Percentiles rank a stretch among this genome's conserved stretches.
phyloP scores from a whole-genome alignment of 2,329 filamentous ascomycete species.

The Gnomoniopsis sp. region DNA sequence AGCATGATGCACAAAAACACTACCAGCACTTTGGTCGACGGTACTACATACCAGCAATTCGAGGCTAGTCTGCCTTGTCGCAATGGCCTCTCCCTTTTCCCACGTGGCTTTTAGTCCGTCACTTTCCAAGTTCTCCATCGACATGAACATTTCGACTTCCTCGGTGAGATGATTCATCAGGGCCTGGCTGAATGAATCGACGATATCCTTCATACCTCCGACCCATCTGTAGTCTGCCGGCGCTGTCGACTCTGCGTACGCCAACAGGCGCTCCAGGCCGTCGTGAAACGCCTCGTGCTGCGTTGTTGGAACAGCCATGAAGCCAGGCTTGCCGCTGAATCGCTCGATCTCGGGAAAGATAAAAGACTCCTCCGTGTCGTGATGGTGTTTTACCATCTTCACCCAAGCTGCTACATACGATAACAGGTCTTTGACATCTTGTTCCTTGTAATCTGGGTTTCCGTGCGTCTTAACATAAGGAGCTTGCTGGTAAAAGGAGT shows the following conservation, averaged over 20 bases:
- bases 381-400: slow-evolving; percentile 33
- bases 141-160: slow-evolving; percentile 27
- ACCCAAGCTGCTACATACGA: slow-evolving; percentile 30
- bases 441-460: slow-evolving; percentile 8
- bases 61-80: slow-evolving; percentile 18
- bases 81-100: slow-evolving; percentile 18
- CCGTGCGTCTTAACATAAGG: slow-evolving; percentile 18
- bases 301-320: slow-evolving; percentile 30
- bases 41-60: slow-evolving; percentile 2
- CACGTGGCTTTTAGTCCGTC: slow-evolving; percentile 17
- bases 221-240: slow-evolving; percentile 23
- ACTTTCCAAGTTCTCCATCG: slow-evolving; percentile 21
- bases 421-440: slow-evolving; percentile 21
- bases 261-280: slow-evolving; percentile 24
- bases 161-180: slow-evolving; percentile 27
- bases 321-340: slow-evolving; percentile 24
- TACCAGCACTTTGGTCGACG: not conserved
- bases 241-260: slow-evolving; percentile 24
- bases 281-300: slow-evolving; percentile 32
- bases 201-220: slow-evolving; percentile 24
- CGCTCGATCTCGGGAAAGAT: slow-evolving; percentile 33
- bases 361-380: slow-evolving; percentile 29
- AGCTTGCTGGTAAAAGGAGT: slow-evolving; percentile 31
- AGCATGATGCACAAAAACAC: not conserved
- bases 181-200: slow-evolving; percentile 22